These are phyloP conservation scores for Pythium dissimile DNA, from an alignment of 352 stramenopile genomes.

Conservation along the genomic window DNA sequence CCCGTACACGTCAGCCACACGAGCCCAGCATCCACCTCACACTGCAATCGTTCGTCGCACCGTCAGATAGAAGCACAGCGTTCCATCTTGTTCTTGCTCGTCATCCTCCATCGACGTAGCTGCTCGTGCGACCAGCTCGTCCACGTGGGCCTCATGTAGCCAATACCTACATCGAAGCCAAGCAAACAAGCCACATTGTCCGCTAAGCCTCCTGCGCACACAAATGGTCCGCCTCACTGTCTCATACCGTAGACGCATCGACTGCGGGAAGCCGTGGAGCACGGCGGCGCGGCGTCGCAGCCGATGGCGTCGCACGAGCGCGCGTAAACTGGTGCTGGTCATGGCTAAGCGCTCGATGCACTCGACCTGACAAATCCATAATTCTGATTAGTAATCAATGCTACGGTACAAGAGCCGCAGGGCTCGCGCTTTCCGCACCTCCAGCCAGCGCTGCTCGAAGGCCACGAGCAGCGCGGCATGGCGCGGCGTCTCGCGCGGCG, in stretches of 20 bases:
- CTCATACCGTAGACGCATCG: not conserved
- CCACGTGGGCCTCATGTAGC: slow-evolving; percentile 4
- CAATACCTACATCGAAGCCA: slow-evolving; percentile 11
- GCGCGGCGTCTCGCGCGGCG: not conserved
- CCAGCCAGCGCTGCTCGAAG: slow-evolving; percentile 33
- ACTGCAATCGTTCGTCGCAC: not conserved
- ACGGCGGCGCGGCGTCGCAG: slow-evolving; percentile 9
- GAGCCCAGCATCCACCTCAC: not conserved
- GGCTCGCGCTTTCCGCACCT: slow-evolving; percentile 21
- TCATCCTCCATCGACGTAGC: slow-evolving; percentile 6
- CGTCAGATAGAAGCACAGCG: slow-evolving; percentile 9
- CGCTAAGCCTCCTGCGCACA: not conserved
- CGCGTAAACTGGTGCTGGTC: not conserved
- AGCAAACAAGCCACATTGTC: not conserved
- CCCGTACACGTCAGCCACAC: not conserved
- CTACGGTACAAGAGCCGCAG: not conserved
- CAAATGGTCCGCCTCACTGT: not conserved
- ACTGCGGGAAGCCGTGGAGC: slow-evolving; percentile 5
- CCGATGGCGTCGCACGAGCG: slow-evolving; percentile 2
- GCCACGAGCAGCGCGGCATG: slow-evolving; percentile 31
- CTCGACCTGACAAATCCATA: slow-evolving; percentile 4
- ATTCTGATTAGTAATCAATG: too few species aligned
- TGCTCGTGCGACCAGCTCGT: slow-evolving; percentile 16
- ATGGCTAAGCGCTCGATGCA: slow-evolving; percentile 3
- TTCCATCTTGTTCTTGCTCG: slow-evolving; percentile 25